Base-by-base conservation (phyloP, 2,329 filamentous ascomycete species). In the Alternaria rosae region DNA sequence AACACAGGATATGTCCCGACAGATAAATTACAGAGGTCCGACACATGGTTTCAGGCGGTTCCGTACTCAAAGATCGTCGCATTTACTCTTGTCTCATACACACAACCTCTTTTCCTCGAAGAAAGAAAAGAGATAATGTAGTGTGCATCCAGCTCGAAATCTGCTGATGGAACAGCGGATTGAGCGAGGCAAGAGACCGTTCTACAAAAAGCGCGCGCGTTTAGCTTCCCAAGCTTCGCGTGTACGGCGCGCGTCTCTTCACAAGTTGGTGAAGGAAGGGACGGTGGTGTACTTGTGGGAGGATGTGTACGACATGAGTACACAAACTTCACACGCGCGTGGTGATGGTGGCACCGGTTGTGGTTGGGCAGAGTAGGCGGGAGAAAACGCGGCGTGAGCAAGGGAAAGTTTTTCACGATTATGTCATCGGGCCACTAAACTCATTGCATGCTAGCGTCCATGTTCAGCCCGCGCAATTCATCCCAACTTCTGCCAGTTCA, bases 51-150 rank as follows among this genome's bases (percentile, higher is more conserved):
- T 71, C 65, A 68, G 66, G 61, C 72, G 76, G 75, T 62, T 67
- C 68, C 76, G 77, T 78, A 79, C 77, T 79, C 77, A 79, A 79
- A 78, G 70, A 78, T 77, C 71, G 75, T 77, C 76, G 74, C 69
- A 52, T 38, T 77, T 70, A 50, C 55, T 79, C 73, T 79, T 69
- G 77, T 79, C 77, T 78, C 77, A 64, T 79, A 78, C 77, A 70
- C 52, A 26, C 17, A 32, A 30, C 32, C 26, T 48, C 48, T 32
- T 35, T 17, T 38, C 35, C 35, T 38, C 35, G 35, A 38, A 7
- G 17, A 35, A 51, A 6, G 41, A 45, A 23, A 25, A 51, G 13
- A 51, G 20, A 21, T 28, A 58, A 28, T 44, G 35, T 12, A 3
- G 65, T 68, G 65, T 43, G 58, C 12, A 79, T 79, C 77, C 77